phyloP scores from a whole-genome alignment of 2,329 filamentous ascomycete genomes.

The Ceratocystiopsis brevicomis region DNA sequence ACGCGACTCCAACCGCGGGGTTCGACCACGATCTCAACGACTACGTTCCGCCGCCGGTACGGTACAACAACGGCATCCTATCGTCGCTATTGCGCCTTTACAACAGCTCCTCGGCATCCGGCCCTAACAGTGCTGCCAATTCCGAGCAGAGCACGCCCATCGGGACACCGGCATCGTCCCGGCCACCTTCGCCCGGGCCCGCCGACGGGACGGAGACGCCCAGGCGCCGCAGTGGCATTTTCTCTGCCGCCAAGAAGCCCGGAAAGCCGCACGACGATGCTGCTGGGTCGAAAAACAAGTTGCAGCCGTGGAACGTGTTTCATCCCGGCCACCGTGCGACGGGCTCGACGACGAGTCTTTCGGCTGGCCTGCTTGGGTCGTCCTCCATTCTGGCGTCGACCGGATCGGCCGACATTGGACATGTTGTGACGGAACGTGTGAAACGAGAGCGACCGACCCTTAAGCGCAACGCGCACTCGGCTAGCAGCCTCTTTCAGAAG shows the following conservation, averaged over 20 bases:
- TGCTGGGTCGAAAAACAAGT: background rate
- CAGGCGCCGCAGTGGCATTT: slow-evolving; percentile 19
- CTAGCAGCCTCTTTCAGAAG: slow-evolving; percentile 3
- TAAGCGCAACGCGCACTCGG: slow-evolving; percentile 8
- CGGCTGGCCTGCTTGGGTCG: slow-evolving; percentile 32
- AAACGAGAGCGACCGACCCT: slow-evolving; percentile 16
- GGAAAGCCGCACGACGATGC: slow-evolving; percentile 17
- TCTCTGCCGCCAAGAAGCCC: slow-evolving; percentile 17
- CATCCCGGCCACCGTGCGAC: slow-evolving; percentile 5
- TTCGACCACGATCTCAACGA: slow-evolving; percentile 36
- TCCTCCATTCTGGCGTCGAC: slow-evolving; percentile 32
- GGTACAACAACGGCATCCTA: slow-evolving; percentile 56
- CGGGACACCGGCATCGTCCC: slow-evolving; percentile 24
- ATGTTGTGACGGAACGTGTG: slow-evolving; percentile 25
- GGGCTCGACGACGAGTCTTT: slow-evolving; percentile 18
- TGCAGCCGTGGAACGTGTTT: slow-evolving; percentile 4
- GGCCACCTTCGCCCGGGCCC: slow-evolving; percentile 20
- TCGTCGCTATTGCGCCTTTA: slow-evolving; percentile 55
- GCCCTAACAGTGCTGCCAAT: slow-evolving; percentile 15
- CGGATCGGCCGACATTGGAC: slow-evolving; percentile 23
- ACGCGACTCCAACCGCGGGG: slow-evolving; percentile 25
- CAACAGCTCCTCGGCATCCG: slow-evolving; percentile 21
- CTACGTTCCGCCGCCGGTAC: slow-evolving; percentile 46
- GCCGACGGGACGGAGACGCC: slow-evolving; percentile 12
- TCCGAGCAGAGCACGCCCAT: slow-evolving; percentile 24